phyloP scores from a whole-genome alignment of 75 land plant genomes.

The Isoetes taiwanensis region DNA sequence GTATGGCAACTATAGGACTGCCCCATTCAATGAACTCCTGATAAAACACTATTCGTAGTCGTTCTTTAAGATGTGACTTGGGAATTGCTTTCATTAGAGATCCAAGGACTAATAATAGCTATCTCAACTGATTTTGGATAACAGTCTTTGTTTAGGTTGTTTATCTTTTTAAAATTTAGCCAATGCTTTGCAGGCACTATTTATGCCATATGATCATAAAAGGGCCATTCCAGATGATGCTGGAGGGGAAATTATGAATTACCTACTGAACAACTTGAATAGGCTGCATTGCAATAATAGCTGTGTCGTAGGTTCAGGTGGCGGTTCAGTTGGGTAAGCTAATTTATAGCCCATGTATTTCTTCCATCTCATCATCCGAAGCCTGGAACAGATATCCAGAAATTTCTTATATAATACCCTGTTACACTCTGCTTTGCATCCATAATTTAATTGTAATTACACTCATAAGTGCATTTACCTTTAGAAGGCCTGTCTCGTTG shows the following conservation, averaged over 20 bases:
- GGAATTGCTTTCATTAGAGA: background rate
- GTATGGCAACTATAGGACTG: no score
- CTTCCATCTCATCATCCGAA: background rate
- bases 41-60: no score
- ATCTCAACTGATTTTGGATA: no score
- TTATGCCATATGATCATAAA: slow-evolving; percentile 97
- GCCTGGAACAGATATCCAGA: background rate
- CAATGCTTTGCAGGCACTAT: slow-evolving; percentile 48
- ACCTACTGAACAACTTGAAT: slow-evolving; percentile 54
- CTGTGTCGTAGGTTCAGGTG: slow-evolving; percentile 96
- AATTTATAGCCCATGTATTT: background rate
- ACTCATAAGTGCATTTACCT: background rate
- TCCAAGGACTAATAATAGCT: no score
- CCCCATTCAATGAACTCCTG: no score
- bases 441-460: background rate
- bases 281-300: slow-evolving; percentile 43
- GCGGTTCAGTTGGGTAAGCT: slow-evolving; percentile 85
- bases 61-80: background rate
- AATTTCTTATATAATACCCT: no score
- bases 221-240: slow-evolving; percentile 53
- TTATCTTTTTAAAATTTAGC: background rate
- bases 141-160: background rate
- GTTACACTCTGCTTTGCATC: no score
- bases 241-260: slow-evolving; percentile 33
- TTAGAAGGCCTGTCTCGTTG: no score